A percentile compares a stretch with the other conserved stretches of the same genome.
Evolutionary conservation across 176 grass and related monocot species (phyloP).

Genomic region (Ampelocalamus luodianensis): DNA sequence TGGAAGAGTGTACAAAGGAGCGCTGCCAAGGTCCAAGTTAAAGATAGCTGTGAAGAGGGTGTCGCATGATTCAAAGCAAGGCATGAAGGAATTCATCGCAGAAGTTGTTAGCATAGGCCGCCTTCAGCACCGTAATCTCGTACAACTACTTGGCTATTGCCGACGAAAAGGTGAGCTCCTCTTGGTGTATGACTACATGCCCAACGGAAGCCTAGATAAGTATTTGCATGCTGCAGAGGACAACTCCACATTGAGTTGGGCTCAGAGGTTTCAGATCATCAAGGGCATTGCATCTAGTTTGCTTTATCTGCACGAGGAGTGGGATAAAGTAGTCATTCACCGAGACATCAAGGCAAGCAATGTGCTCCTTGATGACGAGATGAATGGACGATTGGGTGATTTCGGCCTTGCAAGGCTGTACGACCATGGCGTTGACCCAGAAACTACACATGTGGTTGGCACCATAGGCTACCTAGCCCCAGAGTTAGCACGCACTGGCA

Average conservation of each 20-base stretch:
- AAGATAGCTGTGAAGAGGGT: neutral
- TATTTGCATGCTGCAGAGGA: neutral
- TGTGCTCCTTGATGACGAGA: neutral
- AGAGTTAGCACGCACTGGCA: no score
- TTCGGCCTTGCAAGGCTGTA: slow-evolving; percentile 51
- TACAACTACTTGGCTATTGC: slow-evolving; percentile 30
- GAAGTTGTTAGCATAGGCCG: neutral
- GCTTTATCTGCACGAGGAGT: slow-evolving; percentile 49
- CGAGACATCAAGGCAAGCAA: neutral
- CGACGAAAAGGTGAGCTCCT: neutral
- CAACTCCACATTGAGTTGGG: slow-evolving; percentile 16
- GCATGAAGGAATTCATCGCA: no score
- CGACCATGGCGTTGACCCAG: slow-evolving; percentile 36
- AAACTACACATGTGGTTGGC: slow-evolving; percentile 39
- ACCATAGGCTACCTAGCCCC: slow-evolving; percentile 52
- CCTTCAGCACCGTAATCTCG: slow-evolving; percentile 21
- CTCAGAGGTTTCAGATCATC: slow-evolving; percentile 39
- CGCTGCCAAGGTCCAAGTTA: neutral
- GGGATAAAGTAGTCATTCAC: no score
- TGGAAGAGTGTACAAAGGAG: neutral
- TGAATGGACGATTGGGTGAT: slow-evolving; percentile 39
- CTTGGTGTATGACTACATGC: neutral
- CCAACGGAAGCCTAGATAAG: neutral
- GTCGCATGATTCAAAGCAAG: neutral
- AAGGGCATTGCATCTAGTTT: slow-evolving; percentile 33